Evolutionary conservation across 2,329 filamentous ascomycete species (phyloP).

Genomic region (Aspergillus pseudoterreus): DNA sequence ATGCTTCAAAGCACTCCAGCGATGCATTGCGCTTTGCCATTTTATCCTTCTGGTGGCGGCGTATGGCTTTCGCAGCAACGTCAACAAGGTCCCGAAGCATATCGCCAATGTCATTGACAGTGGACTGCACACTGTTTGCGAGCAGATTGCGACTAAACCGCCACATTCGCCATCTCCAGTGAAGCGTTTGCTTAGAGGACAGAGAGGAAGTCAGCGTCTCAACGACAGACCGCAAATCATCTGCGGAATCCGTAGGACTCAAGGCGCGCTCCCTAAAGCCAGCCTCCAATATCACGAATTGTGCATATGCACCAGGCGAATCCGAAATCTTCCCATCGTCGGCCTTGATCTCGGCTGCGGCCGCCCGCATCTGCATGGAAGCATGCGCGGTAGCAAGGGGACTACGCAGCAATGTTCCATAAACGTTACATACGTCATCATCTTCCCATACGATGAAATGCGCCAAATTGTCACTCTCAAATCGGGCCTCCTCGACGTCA

Average conservation of each 20-base stretch:
- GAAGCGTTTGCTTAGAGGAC: conserved; percentile 26
- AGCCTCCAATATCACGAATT: conserved; percentile 35
- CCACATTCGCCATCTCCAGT: conserved; percentile 43
- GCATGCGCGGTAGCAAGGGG: conserved; percentile 28
- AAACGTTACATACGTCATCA: conserved; percentile 38
- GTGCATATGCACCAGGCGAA: conserved; percentile 29
- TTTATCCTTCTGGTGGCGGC: conserved; percentile 25
- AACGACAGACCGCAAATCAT: conserved; percentile 22
- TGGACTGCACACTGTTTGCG: conserved; percentile 24
- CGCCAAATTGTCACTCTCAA: conserved; percentile 16
- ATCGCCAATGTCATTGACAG: conserved; percentile 17
- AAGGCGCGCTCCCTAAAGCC: conserved; percentile 26
- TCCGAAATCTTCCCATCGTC: conserved; percentile 25
- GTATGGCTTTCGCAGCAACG: conserved; percentile 26
- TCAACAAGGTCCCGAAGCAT: conserved; percentile 22
- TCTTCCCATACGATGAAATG: conserved; percentile 44
- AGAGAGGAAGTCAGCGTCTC: conserved; percentile 27
- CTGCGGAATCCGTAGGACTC: conserved; percentile 20
- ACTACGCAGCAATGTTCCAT: conserved; percentile 30
- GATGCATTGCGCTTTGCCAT: conserved; percentile 21
- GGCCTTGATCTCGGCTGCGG: conserved; percentile 24
- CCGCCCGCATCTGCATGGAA: conserved; percentile 28
- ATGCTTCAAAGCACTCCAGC: conserved; percentile 38
- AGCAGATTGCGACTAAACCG: conserved; percentile 32
- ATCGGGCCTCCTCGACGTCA: conserved; percentile 33